phyloP scores from a whole-genome alignment of 495 filamentous ascomycete genomes.

The Penicillium cataractarum region DNA sequence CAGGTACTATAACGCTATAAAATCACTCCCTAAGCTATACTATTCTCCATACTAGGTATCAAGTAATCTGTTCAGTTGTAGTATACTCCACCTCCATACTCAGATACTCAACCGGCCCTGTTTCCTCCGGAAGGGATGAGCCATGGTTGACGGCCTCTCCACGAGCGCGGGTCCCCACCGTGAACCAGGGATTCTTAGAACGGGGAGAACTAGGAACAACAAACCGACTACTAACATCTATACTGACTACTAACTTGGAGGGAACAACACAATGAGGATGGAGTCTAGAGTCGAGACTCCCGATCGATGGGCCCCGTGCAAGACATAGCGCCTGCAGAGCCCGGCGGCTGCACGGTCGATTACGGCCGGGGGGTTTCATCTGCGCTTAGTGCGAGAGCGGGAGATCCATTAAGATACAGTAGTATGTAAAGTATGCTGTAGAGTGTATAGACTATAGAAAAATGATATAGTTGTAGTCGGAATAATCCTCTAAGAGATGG shows the following conservation, averaged over 20 bases:
- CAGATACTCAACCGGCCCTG: constrained; percentile 2
- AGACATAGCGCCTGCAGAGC: constrained; percentile 25
- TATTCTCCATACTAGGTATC: too few relatives aligned
- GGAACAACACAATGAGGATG: constrained; percentile 27
- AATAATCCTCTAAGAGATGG: too few relatives aligned
- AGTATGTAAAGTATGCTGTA: too few relatives aligned
- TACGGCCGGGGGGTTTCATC: constrained; percentile 11
- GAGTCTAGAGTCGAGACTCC: constrained; percentile 11
- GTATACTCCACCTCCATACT: too few relatives aligned
- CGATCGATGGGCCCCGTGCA: constrained; percentile 27
- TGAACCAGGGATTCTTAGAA: constrained; percentile 25
- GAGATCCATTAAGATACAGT: not conserved
- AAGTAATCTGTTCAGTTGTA: too few relatives aligned
- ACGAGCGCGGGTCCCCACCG: constrained; percentile 23
- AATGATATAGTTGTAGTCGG: not conserved
- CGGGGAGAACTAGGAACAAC: constrained; percentile 2
- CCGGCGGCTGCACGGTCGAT: constrained; percentile 33
- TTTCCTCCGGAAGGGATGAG: constrained; percentile 14
- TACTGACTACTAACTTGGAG: too few relatives aligned
- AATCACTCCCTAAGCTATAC: too few relatives aligned
- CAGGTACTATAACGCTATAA: not conserved
- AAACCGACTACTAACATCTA: not conserved
- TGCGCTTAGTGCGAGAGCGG: not conserved
- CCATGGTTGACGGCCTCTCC: constrained; percentile 16
- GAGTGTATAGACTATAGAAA: too few relatives aligned